phyloP scores from a whole-genome alignment of 148 eudicot species.

The Beta vulgaris region DNA sequence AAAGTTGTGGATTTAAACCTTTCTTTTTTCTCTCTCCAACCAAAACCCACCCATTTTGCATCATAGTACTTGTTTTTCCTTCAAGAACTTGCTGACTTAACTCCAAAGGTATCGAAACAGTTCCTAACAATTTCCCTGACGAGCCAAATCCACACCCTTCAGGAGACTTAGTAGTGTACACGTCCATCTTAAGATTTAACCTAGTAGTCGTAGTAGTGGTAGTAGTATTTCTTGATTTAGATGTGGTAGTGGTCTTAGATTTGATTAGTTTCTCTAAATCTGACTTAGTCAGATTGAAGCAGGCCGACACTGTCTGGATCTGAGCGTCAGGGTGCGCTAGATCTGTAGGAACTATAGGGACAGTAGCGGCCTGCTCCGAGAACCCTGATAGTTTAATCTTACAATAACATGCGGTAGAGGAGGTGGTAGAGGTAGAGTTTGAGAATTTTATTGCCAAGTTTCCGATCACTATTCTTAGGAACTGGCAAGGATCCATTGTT shows the following conservation, averaged over 20 bases:
- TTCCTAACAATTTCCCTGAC: constrained; percentile 53
- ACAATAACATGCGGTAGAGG: constrained; percentile 32
- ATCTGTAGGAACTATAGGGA: constrained; percentile 30
- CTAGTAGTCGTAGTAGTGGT: neutral
- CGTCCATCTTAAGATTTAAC: constrained; percentile 39
- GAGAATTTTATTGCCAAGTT: constrained; percentile 45
- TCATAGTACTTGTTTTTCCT: constrained; percentile 35
- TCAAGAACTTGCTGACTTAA: constrained; percentile 24
- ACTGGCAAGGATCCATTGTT: constrained; percentile 79
- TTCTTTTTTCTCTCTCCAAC: constrained; percentile 30
- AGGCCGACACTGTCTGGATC: constrained; percentile 35
- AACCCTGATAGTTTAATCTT: constrained; percentile 51
- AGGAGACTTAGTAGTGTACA: constrained; percentile 12
- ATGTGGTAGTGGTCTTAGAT: neutral
- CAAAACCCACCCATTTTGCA: constrained; percentile 75
- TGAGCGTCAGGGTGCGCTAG: constrained; percentile 17
- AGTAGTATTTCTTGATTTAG: constrained; percentile 34
- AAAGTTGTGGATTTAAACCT: constrained; percentile 35
- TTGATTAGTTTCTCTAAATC: neutral
- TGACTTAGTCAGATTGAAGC: constrained; percentile 50
- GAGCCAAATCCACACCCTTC: constrained; percentile 36
- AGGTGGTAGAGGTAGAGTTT: neutral
- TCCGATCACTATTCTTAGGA: constrained; percentile 52
- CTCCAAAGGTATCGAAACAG: constrained; percentile 49
- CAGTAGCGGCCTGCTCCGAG: constrained; percentile 39